Evolutionary conservation across 768 basidiomycete species (phyloP).

Genomic region (Russula olivacea): DNA sequence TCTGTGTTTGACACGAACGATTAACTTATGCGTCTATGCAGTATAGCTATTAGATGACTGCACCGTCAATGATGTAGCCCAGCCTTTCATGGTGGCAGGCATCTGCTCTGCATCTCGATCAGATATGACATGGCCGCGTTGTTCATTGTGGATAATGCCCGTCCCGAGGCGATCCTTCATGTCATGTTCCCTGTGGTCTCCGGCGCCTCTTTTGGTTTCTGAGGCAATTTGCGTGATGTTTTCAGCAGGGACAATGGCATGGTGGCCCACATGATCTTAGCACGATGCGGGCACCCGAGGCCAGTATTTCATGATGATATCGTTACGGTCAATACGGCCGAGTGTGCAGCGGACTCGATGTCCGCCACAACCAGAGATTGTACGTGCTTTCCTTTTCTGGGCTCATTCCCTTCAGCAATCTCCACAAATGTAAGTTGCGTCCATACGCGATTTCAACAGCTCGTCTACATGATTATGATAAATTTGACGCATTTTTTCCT

Average conservation of each 20-base stretch:
- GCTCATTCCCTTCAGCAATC: slow-evolving; percentile 70
- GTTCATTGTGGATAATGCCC: slow-evolving; percentile 72
- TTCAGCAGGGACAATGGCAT: slow-evolving; percentile 72
- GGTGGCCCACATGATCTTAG: slow-evolving; percentile 41
- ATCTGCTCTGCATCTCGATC: slow-evolving; percentile 71
- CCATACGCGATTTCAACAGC: slow-evolving; percentile 13
- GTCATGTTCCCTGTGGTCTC: slow-evolving; percentile 72
- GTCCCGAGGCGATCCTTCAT: slow-evolving; percentile 72
- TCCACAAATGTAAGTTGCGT: slow-evolving; percentile 59
- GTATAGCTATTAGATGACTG: slow-evolving; percentile 63
- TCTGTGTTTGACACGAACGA: slow-evolving; percentile 5
- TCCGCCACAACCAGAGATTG: slow-evolving; percentile 72
- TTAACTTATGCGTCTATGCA: slow-evolving; percentile 11
- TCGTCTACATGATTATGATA: slow-evolving; percentile 2
- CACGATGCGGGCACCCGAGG: slow-evolving; percentile 48
- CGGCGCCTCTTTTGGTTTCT: slow-evolving; percentile 72
- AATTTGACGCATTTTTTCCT: slow-evolving; percentile 3
- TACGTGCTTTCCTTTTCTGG: slow-evolving; percentile 80
- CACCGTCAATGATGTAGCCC: slow-evolving; percentile 64
- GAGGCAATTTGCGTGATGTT: slow-evolving; percentile 74
- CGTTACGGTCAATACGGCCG: slow-evolving; percentile 75
- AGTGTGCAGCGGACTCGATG: slow-evolving; percentile 64
- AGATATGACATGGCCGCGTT: slow-evolving; percentile 41
- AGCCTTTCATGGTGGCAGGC: slow-evolving; percentile 82
- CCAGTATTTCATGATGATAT: slow-evolving; percentile 65